Conservation (phyloP, 2,329 filamentous ascomycete genomes). For the Pseudopyricularia javanii region DNA sequence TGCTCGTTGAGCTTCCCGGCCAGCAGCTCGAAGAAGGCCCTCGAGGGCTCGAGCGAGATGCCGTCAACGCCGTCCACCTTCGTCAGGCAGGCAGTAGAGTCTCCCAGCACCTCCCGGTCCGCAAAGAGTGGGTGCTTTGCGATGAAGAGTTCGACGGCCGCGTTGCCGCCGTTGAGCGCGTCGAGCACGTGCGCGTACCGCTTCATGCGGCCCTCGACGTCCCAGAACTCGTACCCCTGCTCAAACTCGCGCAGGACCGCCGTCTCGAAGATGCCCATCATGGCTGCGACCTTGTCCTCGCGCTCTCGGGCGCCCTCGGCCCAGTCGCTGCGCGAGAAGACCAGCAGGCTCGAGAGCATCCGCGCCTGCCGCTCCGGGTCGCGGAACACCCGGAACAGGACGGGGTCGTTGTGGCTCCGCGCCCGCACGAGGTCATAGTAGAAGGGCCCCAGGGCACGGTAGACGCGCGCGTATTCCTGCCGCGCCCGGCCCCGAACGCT, state of each 20-base stretch:
- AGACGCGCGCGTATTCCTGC: slow-evolving; percentile 82
- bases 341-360: slow-evolving; percentile 70
- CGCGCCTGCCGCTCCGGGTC: slow-evolving; percentile 84
- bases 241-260: slow-evolving; percentile 87
- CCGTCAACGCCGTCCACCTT: slow-evolving; percentile 39
- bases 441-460: slow-evolving; percentile 77
- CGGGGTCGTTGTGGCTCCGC: slow-evolving; percentile 63
- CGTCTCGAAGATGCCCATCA: slow-evolving; percentile 77
- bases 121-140: slow-evolving; percentile 78
- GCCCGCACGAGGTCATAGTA: slow-evolving; percentile 71
- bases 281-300: slow-evolving; percentile 58
- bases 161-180: slow-evolving; percentile 66
- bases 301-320: slow-evolving; percentile 60
- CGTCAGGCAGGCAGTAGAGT: slow-evolving; percentile 69
- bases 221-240: slow-evolving; percentile 78
- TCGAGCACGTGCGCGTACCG: slow-evolving; percentile 80
- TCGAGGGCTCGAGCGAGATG: slow-evolving; percentile 71
- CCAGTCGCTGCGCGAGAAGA: slow-evolving; percentile 72
- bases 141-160: slow-evolving; percentile 74
- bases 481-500: slow-evolving; percentile 78
- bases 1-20: slow-evolving; percentile 73
- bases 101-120: slow-evolving; percentile 54
- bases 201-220: slow-evolving; percentile 80
- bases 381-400: slow-evolving; percentile 75
- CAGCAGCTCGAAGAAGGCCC: slow-evolving; percentile 67